Base-by-base conservation (phyloP, 345 rosid species). In the Citrus cavaleriei region DNA sequence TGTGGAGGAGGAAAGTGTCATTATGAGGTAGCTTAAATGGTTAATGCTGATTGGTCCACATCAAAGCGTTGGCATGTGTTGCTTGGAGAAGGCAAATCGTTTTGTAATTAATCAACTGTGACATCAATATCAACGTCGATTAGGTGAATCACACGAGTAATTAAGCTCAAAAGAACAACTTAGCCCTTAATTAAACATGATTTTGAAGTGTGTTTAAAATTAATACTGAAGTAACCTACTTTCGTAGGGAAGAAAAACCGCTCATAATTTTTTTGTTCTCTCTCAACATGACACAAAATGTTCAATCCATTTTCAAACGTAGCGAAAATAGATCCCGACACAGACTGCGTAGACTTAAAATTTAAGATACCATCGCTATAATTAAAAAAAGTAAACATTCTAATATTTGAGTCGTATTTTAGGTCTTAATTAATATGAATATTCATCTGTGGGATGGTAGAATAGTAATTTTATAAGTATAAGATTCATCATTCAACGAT, bases 111-210 rank as follows among this genome's bases (percentile, higher is more conserved):
- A 38, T 25, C 30, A 34, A 27, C 13, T 19, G 4, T 14, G 24
- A 65, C 57, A 70, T 80, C 77, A 3, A 46, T 12, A 69, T 84
- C 68, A 58, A 24, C 10, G 4, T 32, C 6, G 66, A 65, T 80
- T 80, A 32, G 63, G 72, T 68, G 28, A 38, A 46, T 65, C 18
- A 13, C 30, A 46, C 51, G 1, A 12, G 16, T 13, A 0, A 46
- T 46, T 46, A 46, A 46, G 51, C 18, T 46, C 9, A 66, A 21
- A 35, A 38, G 19, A 10, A 0, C 35, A 62, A 12, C 67, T 28
- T 28, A 14, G 19, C 7, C 2, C 35, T 27, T 4, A 54, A 54
- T 54, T 18, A 46, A 10, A 0, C 25, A 60, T 24, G 32, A 25
- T 25, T 60, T 60, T 14, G 5, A 60, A 25, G 32, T 25, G 65